Evolutionary conservation across 257 asterid species (phyloP).

Genomic region (Solanum chmielewskii): DNA sequence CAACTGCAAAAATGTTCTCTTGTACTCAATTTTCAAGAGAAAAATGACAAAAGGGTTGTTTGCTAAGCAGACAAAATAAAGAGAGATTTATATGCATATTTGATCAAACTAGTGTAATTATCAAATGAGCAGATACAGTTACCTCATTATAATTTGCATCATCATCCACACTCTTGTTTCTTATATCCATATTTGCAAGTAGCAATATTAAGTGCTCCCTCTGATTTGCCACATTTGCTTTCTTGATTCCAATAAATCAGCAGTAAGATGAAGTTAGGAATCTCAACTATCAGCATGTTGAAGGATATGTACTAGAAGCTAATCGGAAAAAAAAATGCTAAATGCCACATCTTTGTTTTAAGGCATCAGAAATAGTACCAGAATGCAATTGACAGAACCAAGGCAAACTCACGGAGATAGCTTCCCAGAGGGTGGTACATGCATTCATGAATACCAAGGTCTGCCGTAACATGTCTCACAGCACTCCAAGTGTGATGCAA

Average conservation of each 20-base stretch:
- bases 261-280: slow-evolving; percentile 7
- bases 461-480: neutral
- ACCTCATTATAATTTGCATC: slow-evolving; percentile 31
- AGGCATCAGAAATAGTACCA: neutral
- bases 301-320: neutral
- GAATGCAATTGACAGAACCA: neutral
- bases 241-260: slow-evolving; percentile 41
- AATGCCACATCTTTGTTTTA: neutral
- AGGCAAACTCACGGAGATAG: neutral
- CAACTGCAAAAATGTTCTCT: slow-evolving; percentile 40
- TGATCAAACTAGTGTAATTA: neutral
- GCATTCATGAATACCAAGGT: neutral
- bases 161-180: slow-evolving; percentile 48
- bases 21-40: neutral
- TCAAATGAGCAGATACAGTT: slow-evolving; percentile 11
- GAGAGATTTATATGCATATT: neutral
- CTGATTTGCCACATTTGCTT: slow-evolving; percentile 97
- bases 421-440: neutral
- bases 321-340: neutral
- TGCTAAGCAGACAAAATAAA: neutral
- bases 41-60: neutral
- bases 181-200: slow-evolving; percentile 84
- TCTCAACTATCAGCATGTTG: neutral
- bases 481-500: neutral
- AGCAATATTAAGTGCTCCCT: slow-evolving; percentile 93